A percentile compares a stretch with the other conserved stretches of the same genome.
phyloP scores from a whole-genome alignment of 2,329 filamentous ascomycete species.

The Anisogramma anomala region DNA sequence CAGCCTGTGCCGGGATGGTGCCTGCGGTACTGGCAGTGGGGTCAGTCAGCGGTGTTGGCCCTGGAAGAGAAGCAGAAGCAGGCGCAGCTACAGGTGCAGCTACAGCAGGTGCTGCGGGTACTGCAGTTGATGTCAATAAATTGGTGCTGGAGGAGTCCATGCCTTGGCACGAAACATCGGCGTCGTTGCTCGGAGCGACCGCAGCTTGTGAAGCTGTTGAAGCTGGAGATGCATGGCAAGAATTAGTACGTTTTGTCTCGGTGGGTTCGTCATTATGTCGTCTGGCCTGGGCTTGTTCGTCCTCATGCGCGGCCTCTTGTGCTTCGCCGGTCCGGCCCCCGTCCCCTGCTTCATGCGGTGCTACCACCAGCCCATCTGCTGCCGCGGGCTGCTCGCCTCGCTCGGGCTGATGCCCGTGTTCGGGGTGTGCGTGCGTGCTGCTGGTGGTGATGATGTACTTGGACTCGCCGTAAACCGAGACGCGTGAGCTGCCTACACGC shows the following conservation, averaged over 20 bases:
- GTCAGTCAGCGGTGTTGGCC: background rate
- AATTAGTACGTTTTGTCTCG: no score
- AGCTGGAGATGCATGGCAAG: no score
- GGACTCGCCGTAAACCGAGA: slow-evolving; percentile 5
- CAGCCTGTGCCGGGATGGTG: background rate
- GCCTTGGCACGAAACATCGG: no score
- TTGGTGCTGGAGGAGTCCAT: no score
- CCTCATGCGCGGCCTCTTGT: background rate
- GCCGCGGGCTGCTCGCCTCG: background rate
- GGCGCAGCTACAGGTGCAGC: slow-evolving; percentile 2
- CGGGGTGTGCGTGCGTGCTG: background rate
- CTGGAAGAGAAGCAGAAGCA: background rate
- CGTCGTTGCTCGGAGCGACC: no score
- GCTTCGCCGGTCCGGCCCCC: background rate
- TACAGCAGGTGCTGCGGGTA: slow-evolving; percentile 1
- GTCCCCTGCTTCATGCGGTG: background rate
- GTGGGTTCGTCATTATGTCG: no score
- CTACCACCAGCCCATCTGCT: background rate
- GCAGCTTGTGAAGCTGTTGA: no score
- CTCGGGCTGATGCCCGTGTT: background rate
- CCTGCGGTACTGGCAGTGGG: background rate
- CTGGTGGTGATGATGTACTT: background rate
- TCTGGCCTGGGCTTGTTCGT: background rate
- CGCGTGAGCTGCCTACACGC: slow-evolving; percentile 5
- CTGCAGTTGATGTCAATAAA: no score